phyloP scores from a whole-genome alignment of 164 flowering plant species.

The Liriodendron chinense region DNA sequence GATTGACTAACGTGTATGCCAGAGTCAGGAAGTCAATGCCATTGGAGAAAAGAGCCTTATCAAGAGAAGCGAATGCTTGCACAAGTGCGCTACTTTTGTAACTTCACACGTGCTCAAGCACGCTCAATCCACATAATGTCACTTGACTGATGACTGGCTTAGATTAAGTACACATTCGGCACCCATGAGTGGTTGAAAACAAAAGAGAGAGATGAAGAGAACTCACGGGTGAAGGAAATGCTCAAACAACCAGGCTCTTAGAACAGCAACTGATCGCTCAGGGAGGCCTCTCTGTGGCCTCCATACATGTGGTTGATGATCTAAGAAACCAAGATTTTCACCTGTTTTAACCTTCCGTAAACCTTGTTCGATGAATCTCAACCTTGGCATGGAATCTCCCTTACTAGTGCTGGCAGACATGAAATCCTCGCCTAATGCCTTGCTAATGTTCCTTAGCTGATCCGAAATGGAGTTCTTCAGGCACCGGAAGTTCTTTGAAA shows the following conservation, averaged over 20 bases:
- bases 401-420: constrained; percentile 34
- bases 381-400: constrained; percentile 32
- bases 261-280: constrained; percentile 77
- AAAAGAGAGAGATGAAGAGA: constrained; percentile 7
- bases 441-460: constrained; percentile 45
- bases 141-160: too few relatives aligned
- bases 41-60: too few relatives aligned
- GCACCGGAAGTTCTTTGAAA: constrained; percentile 59
- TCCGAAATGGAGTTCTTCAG: constrained; percentile 59
- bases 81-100: too few relatives aligned
- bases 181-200: too few relatives aligned
- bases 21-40: too few relatives aligned
- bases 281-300: constrained; percentile 96
- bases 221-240: constrained; percentile 97
- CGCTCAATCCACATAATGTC: too few relatives aligned
- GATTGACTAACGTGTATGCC: too few relatives aligned
- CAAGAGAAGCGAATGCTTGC: too few relatives aligned
- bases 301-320: constrained; percentile 65
- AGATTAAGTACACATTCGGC: too few relatives aligned
- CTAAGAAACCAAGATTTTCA: constrained; percentile 32
- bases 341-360: constrained; percentile 32
- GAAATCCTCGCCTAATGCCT: constrained; percentile 56
- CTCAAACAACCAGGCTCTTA: constrained; percentile 91
- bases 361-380: constrained; percentile 38
- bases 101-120: too few relatives aligned